These are phyloP conservation scores for Calonectria honghensis DNA, from an alignment of 2,329 filamentous ascomycete genomes.

Conservation along the genomic window DNA sequence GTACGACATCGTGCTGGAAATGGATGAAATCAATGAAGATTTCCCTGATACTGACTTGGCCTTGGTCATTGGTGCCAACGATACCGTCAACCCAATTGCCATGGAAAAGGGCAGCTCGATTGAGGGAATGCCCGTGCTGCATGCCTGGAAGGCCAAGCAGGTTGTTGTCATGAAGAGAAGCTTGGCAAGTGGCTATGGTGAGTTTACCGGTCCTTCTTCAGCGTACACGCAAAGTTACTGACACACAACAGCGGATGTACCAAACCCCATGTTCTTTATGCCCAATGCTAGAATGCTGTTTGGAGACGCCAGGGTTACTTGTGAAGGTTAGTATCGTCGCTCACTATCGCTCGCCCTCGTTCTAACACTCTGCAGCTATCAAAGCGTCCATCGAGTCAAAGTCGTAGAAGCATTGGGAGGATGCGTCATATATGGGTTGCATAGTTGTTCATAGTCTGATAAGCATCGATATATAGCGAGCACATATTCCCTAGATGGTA, in stretches of 20 bases:
- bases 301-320: slow-evolving; percentile 89
- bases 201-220: slow-evolving; percentile 53
- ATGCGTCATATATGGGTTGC: slow-evolving; percentile 23
- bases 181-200: slow-evolving; percentile 90
- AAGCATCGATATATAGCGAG: slow-evolving; percentile 51
- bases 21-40: slow-evolving; percentile 97
- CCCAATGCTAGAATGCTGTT: slow-evolving; percentile 93
- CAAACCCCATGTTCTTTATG: slow-evolving; percentile 96
- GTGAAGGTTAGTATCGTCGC: slow-evolving; percentile 77
- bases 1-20: slow-evolving; percentile 94
- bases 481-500: slow-evolving; percentile 48
- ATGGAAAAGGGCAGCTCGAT: slow-evolving; percentile 89
- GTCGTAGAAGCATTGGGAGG: slow-evolving; percentile 46
- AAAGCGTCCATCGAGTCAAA: slow-evolving; percentile 64
- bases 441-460: slow-evolving; percentile 42
- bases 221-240: slow-evolving; percentile 36
- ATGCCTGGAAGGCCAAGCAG: slow-evolving; percentile 96
- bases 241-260: slow-evolving; percentile 81
- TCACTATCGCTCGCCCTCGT: not conserved
- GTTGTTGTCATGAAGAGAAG: slow-evolving; percentile 95
- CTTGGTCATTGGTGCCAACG: slow-evolving; percentile 92
- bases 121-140: slow-evolving; percentile 93
- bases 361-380: slow-evolving; percentile 61
- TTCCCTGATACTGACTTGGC: slow-evolving; percentile 90
- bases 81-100: slow-evolving; percentile 93